Evolutionary conservation across 2,329 filamentous ascomycete genomes (phyloP), one percentile per base, ranked within the genome.

Genomic region (Penicillium rolfsii): DNA sequence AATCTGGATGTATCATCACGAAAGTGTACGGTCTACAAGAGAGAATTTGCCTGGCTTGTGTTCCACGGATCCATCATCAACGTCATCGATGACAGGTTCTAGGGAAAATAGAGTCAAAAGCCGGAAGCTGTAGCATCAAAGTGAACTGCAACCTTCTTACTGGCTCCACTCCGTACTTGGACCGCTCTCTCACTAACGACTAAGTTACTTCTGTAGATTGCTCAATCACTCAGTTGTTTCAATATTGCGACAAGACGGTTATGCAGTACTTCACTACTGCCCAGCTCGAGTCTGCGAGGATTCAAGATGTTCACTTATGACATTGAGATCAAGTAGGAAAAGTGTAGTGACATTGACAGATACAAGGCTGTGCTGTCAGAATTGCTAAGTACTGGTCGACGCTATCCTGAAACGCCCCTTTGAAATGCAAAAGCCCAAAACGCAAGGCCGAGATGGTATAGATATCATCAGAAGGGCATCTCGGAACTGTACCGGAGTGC

Each of bases 401-500:
- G 52, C 52, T 30, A 8, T 38, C 12, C 11, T 55, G 41, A 24
- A 55, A 55, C 41, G 28, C 30, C 53, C 9, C 11, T n/a, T 12
- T 54, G 5, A 46, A 35, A 55, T 48, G 53, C 53, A 55, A 11
- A 33, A 38, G n/a, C 26, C n/a, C 16, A 41, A 12, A 36, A 22
- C 9, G 14, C n/a, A 36, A 12, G 40, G 24, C 22, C 40, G n/a
- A 36, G 7, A 28, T n/a, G 16, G 40, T 28, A 55, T n/a, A 45
- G 49, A 49, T 22, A 38, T 22, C 43, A 43, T 64, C 41, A 76
- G 55, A 72, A 57, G 16, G 69, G 67, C 73, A 76, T 71, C 50
- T 76, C 74, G 8, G 76, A 76, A 48, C 74, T 78, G 45, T 75
- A 79, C 46, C 77, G 68, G 48, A 80, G 68, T 1, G 68, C 72